Evolutionary conservation across 306 rosid species (phyloP).

Genomic region (Fagus sylvatica): DNA sequence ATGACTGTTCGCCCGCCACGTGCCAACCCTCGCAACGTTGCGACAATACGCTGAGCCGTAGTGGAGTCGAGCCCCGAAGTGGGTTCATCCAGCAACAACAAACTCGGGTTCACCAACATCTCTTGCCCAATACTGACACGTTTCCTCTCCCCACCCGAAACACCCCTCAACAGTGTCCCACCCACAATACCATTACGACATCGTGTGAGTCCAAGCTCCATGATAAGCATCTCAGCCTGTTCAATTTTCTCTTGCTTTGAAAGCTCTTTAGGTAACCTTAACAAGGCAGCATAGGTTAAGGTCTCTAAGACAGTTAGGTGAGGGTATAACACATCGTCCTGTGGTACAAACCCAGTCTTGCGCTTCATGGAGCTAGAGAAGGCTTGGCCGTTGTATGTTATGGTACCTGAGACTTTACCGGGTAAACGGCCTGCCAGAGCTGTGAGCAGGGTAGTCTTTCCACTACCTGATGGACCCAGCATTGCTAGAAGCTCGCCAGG

Average conservation of each 20-base stretch:
- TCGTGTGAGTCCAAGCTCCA: slow-evolving; percentile 63
- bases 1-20: slow-evolving; percentile 73
- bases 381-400: slow-evolving; percentile 64
- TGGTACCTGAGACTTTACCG: slow-evolving; percentile 64
- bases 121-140: slow-evolving; percentile 88
- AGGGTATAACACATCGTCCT: slow-evolving; percentile 82
- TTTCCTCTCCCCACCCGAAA: slow-evolving; percentile 85
- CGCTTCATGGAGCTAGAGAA: slow-evolving; percentile 53
- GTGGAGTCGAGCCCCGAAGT: slow-evolving; percentile 92
- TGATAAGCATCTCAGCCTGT: slow-evolving; percentile 52
- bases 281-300: slow-evolving; percentile 57
- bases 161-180: slow-evolving; percentile 53
- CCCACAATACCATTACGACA: slow-evolving; percentile 60
- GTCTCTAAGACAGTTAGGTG: slow-evolving; percentile 81
- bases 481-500: slow-evolving; percentile 85
- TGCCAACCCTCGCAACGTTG: slow-evolving; percentile 42
- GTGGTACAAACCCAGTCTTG: slow-evolving; percentile 69
- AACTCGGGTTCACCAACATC: slow-evolving; percentile 81
- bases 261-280: slow-evolving; percentile 62
- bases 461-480: slow-evolving; percentile 93
- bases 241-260: slow-evolving; percentile 52
- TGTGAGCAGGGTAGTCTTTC: slow-evolving; percentile 76
- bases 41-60: slow-evolving; percentile 60
- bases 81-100: slow-evolving; percentile 76
- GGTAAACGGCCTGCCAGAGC: slow-evolving; percentile 66